Conservation (phyloP, 2,329 filamentous ascomycete species). For the Aspergillus fischeri region DNA sequence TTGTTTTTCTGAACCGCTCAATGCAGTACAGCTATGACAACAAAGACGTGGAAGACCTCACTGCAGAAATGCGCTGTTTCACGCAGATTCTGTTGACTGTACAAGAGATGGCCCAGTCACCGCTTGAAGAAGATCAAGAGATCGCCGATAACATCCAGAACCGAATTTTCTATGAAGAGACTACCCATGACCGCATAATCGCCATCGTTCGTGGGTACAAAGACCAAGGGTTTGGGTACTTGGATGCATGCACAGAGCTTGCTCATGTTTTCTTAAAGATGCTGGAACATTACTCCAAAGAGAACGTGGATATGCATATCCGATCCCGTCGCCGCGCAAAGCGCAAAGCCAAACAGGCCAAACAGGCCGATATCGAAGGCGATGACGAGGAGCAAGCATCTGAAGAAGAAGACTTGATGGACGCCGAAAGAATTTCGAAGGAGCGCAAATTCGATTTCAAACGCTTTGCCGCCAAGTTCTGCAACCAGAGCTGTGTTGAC, state of each 20-base stretch:
- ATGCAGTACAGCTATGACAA: constrained; percentile 76
- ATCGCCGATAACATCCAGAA: constrained; percentile 97
- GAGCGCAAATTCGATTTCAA: constrained; percentile 95
- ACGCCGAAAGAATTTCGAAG: constrained; percentile 65
- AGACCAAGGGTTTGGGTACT: constrained; percentile 87
- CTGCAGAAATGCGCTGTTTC: constrained; percentile 87
- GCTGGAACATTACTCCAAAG: constrained; percentile 87
- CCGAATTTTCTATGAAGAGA: constrained; percentile 97
- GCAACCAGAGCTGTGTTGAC: constrained; percentile 78
- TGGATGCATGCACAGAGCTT: constrained; percentile 88
- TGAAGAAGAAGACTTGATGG: constrained; percentile 69
- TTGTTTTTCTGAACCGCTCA: constrained; percentile 77
- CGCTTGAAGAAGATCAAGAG: constrained; percentile 88
- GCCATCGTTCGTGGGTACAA: constrained; percentile 82
- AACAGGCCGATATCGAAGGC: constrained; percentile 41
- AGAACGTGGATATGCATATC: constrained; percentile 90
- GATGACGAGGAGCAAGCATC: constrained; percentile 53
- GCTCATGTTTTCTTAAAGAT: constrained; percentile 88
- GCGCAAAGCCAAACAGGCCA: constrained; percentile 59
- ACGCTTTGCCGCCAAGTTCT: constrained; percentile 74
- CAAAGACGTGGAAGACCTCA: constrained; percentile 83
- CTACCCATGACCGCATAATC: constrained; percentile 83
- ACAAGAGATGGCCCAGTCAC: constrained; percentile 83
- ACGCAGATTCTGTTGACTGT: constrained; percentile 91
- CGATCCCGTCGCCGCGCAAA: constrained; percentile 72